Conservation (phyloP, 495 filamentous ascomycete species). For the Talaromyces thailandensis region DNA sequence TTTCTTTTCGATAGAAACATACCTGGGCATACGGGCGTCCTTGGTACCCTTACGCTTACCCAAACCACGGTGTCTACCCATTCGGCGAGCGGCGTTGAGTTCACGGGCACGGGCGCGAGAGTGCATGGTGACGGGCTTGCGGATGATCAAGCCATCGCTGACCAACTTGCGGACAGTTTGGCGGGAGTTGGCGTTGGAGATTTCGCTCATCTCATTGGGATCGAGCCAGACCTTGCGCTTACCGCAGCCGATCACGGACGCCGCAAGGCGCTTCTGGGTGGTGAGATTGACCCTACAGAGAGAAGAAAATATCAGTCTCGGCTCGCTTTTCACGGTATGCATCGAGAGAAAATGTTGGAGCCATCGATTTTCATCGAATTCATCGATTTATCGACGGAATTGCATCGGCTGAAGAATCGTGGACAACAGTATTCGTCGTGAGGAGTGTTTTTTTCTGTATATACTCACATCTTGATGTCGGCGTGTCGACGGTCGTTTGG, state of each 20-base stretch:
- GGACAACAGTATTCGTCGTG: neutral
- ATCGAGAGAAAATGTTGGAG: neutral
- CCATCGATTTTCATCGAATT: neutral
- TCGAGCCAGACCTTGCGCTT: slow-evolving; percentile 99
- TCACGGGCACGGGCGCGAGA: slow-evolving; percentile 90
- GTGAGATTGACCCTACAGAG: slow-evolving; percentile 88
- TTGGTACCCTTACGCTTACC: slow-evolving; percentile 99
- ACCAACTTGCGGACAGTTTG: slow-evolving; percentile 99
- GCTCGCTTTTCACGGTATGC: neutral
- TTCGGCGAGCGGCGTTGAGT: slow-evolving; percentile 78
- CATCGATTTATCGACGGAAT: slow-evolving; percentile 13
- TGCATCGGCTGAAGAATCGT: slow-evolving; percentile 4
- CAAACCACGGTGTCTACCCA: slow-evolving; percentile 94
- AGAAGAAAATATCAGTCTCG: slow-evolving; percentile 11
- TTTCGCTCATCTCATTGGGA: slow-evolving; percentile 98
- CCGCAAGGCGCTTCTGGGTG: slow-evolving; percentile 99
- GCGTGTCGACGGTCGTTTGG: slow-evolving; percentile 47
- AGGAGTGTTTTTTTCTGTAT: slow-evolving; percentile 4
- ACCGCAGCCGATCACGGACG: slow-evolving; percentile 94
- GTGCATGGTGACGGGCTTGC: slow-evolving; percentile 99
- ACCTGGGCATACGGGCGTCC: slow-evolving; percentile 98
- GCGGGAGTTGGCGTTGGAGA: slow-evolving; percentile 99
- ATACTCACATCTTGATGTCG: slow-evolving; percentile 48
- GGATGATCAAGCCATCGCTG: slow-evolving; percentile 99
- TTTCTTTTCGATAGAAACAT: slow-evolving; percentile 31